phyloP scores from a whole-genome alignment of 2,329 filamentous ascomycete species.

The Microdochium bolleyi region DNA sequence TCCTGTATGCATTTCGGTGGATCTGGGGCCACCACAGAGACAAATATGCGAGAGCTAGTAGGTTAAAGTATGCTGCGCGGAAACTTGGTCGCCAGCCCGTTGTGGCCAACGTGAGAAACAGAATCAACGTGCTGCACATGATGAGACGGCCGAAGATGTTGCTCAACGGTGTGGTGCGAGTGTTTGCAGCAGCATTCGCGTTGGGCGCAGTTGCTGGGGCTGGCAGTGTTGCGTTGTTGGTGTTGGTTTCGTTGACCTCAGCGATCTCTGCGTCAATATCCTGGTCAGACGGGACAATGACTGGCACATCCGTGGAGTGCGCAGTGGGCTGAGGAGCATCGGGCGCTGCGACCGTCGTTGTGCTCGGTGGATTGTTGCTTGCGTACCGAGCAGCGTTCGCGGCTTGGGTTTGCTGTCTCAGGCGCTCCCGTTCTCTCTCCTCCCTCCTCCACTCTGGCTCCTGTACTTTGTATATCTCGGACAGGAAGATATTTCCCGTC shows the following conservation, averaged over 20 bases:
- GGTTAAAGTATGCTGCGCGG: constrained; percentile 51
- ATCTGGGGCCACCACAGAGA: constrained; percentile 94
- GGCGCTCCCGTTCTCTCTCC: constrained; percentile 22
- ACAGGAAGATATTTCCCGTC: constrained; percentile 49
- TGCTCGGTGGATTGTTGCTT: constrained; percentile 5
- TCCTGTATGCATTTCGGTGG: constrained; percentile 79
- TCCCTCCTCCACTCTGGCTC: constrained; percentile 45
- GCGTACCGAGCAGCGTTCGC: constrained; percentile 10
- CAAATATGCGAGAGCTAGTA: constrained; percentile 66
- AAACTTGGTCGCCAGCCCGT: constrained; percentile 50
- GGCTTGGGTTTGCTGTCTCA: constrained; percentile 16
- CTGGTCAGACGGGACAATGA: constrained; percentile 57
- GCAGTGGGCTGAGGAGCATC: constrained; percentile 9
- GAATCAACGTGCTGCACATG: constrained; percentile 43
- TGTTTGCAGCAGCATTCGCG: constrained; percentile 14
- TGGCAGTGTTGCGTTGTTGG: constrained; percentile 17
- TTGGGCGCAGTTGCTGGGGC: constrained; percentile 18
- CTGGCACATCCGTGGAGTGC: constrained; percentile 25
- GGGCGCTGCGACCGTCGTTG: constrained; percentile 6
- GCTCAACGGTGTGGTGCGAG: constrained; percentile 35
- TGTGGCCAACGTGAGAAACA: constrained; percentile 52
- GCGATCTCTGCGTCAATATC: constrained; percentile 54
- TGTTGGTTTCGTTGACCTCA: constrained; percentile 21
- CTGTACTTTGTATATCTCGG: constrained; percentile 53
- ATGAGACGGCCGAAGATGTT: constrained; percentile 50